These are phyloP conservation scores for Drechslera avenae DNA, from an alignment of 2,329 filamentous ascomycete genomes.

Conservation along the genomic window DNA sequence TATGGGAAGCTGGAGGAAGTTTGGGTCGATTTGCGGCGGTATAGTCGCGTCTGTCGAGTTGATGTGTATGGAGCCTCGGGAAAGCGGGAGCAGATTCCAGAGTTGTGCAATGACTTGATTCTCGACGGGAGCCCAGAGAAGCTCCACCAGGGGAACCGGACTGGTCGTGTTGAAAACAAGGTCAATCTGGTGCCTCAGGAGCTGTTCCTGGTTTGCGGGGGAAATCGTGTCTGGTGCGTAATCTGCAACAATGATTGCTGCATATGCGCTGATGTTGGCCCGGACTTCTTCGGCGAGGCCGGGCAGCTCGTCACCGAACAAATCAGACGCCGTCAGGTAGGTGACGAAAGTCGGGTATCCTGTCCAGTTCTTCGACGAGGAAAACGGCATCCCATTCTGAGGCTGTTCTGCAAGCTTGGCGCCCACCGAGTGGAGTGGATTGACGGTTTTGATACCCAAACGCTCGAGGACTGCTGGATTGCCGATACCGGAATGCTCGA, in stretches of 20 bases:
- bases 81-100: slow-evolving; percentile 48
- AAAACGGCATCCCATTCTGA: slow-evolving; percentile 32
- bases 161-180: slow-evolving; percentile 52
- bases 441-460: slow-evolving; percentile 25
- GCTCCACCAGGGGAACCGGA: slow-evolving; percentile 54
- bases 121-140: slow-evolving; percentile 48
- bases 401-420: slow-evolving; percentile 46
- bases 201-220: slow-evolving; percentile 44
- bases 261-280: slow-evolving; percentile 38
- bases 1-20: slow-evolving; percentile 50
- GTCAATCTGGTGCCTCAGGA: slow-evolving; percentile 55
- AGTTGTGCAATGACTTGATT: slow-evolving; percentile 45
- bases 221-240: slow-evolving; percentile 24
- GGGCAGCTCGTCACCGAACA: slow-evolving; percentile 40
- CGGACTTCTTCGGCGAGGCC: slow-evolving; percentile 29
- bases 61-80: slow-evolving; percentile 45
- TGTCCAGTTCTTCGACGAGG: slow-evolving; percentile 41
- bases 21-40: slow-evolving; percentile 50
- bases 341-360: slow-evolving; percentile 48
- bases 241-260: slow-evolving; percentile 29
- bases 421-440: slow-evolving; percentile 36
- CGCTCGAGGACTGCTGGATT: slow-evolving; percentile 34
- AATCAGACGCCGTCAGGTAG: slow-evolving; percentile 43
- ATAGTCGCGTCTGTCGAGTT: slow-evolving; percentile 37
- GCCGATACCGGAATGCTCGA: slow-evolving; percentile 48